Evolutionary conservation across 306 rosid genomes (phyloP).

Genomic region (barrel medic (Medicago truncatula)): DNA sequence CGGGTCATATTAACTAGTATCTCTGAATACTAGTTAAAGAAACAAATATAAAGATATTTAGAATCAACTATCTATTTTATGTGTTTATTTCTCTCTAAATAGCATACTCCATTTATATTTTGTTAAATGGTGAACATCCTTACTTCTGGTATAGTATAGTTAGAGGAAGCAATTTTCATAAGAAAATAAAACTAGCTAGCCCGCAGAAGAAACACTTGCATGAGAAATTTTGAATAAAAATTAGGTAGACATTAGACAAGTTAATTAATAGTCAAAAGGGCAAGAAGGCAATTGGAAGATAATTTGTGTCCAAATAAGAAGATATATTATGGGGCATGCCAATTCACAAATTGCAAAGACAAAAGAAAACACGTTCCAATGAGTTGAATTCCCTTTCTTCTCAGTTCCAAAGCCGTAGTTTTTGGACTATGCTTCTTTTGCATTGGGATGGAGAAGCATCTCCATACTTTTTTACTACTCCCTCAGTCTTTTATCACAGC

Average conservation of each 20-base stretch:
- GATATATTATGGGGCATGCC: neutral
- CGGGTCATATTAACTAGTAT: too few species aligned
- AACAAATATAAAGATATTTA: too few species aligned
- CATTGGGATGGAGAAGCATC: constrained; percentile 53
- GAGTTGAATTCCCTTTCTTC: constrained; percentile 42
- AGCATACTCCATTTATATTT: too few species aligned
- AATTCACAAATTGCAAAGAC: constrained; percentile 41
- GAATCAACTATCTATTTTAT: too few species aligned
- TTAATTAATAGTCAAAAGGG: constrained; percentile 52
- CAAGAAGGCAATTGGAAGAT: constrained; percentile 30
- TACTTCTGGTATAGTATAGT: too few species aligned
- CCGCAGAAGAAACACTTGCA: neutral
- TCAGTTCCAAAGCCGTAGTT: constrained; percentile 47
- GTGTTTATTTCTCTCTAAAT: too few species aligned
- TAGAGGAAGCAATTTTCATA: too few species aligned
- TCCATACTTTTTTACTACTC: neutral
- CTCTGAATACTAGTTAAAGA: too few species aligned
- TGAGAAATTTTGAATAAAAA: neutral
- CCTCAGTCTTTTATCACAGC: neutral
- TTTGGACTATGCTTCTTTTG: constrained; percentile 43
- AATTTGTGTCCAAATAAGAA: constrained; percentile 16
- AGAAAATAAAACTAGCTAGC: too few species aligned
- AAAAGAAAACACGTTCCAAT: constrained; percentile 49
- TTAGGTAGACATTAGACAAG: neutral
- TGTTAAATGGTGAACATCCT: too few species aligned